Base-by-base conservation (phyloP, 805 yeast species). In the Candida sanyiensis region DNA sequence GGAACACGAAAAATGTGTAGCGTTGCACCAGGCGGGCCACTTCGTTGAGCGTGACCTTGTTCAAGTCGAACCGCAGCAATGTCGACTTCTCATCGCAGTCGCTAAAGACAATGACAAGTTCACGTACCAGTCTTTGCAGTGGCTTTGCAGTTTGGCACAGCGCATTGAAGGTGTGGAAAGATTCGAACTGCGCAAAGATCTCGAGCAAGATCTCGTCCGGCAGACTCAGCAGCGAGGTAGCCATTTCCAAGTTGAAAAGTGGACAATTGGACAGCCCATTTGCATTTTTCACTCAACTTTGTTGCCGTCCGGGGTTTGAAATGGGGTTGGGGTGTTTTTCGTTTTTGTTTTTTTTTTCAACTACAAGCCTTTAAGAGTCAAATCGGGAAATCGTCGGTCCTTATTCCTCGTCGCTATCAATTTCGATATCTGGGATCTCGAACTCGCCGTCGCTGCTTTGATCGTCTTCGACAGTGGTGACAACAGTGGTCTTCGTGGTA, bases 371-470 rank as follows among this genome's bases (percentile, higher is more conserved):
- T n/a, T n/a, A n/a, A n/a, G n/a, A n/a, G n/a, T n/a, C n/a, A n/a
- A n/a, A n/a, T n/a, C n/a, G n/a, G n/a, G n/a, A n/a, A n/a, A n/a
- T n/a, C n/a, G n/a, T n/a, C n/a, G n/a, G n/a, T n/a, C 15, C 6
- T 19, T 28, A 29, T 19, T 69, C 74, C 35, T 66, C 73, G 22
- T 59, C 73, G 33, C 69, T 53, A 31, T 64, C 70, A 7, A 68
- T 45, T 8, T 50, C 66, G 38, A 68, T 60, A 12, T 56, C 61
- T 6, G 80, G 80, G 38, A 74, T 70, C 44, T 73, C 80, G 33
- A 73, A 69, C 45, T 74, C 79, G 15, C 72, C 64, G 13, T 57
- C 64, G 20, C 56, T 64, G 18, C 56, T 61, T 4, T 40, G 61
- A 5, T 42, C 49, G 12, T 38, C 44, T 5, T 52, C 48, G n/a